phyloP scores from a whole-genome alignment of 176 grass and related monocot genomes.

The Oryza australiensis region DNA sequence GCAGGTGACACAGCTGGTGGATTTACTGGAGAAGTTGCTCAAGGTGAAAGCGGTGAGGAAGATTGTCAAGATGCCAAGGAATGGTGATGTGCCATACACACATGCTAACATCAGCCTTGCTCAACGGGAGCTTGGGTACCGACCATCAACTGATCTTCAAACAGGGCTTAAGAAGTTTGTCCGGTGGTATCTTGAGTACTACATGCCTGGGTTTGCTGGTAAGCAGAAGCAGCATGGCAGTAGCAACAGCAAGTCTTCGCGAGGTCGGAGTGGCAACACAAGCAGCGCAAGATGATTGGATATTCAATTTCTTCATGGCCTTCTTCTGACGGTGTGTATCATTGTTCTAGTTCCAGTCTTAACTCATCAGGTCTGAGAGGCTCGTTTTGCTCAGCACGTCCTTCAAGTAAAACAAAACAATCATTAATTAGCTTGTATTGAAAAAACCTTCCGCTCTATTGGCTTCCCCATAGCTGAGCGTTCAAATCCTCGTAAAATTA shows the following conservation, averaged over 20 bases:
- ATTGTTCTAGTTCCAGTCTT: conserved; percentile 46
- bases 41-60: conserved; percentile 74
- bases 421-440: conserved; percentile 42
- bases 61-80: conserved; percentile 85
- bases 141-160: conserved; percentile 75
- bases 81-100: conserved; percentile 81
- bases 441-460: conserved; percentile 35
- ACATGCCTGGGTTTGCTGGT: conserved; percentile 50
- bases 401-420: conserved; percentile 34
- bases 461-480: conserved; percentile 39
- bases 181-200: conserved; percentile 82
- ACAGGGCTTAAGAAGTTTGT: conserved; percentile 83
- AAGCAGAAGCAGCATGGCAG: conserved; percentile 50
- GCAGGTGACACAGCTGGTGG: conserved; percentile 72
- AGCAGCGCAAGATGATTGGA: conserved; percentile 50
- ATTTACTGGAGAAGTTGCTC: conserved; percentile 83
- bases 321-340: conserved; percentile 47
- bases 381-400: conserved; percentile 44
- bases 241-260: conserved; percentile 47
- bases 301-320: conserved; percentile 21
- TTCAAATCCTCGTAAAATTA: conserved; percentile 31
- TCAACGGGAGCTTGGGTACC: conserved; percentile 70
- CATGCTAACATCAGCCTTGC: conserved; percentile 88
- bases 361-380: conserved; percentile 45
- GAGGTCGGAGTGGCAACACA: conserved; percentile 35